Base-by-base conservation (phyloP, 208 protist genomes). In the Blastocrithidia nonstop region DNA sequence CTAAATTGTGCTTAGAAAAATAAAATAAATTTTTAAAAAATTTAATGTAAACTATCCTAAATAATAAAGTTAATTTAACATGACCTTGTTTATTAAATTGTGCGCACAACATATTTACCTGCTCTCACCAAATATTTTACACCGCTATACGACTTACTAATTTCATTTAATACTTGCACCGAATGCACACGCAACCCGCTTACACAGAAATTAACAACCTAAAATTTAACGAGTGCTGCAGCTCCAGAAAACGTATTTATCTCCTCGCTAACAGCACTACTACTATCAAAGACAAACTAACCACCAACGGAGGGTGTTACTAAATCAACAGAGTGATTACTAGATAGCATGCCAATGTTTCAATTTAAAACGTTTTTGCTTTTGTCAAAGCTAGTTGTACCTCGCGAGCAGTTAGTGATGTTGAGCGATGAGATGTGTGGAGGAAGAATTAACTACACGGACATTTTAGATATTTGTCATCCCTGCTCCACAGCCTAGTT, bases 121-220 rank as follows among this genome's bases (percentile, higher is more conserved):
- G 81, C 50, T 44, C 51, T 39, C 6, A 82, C 81, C 4, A 80
- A 38, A 40, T 89, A 88, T 56, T 90, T 89, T 28, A 94, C 72
- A 26, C 86, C 86, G 46, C 90, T 94, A 65, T 90, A 94, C 7
- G 82, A 60, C 44, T 76, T 75, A 15, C 64, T 74, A 9, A 61
- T 64, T 33, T 88, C 74, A 25, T 88, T 86, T 19, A 79, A 22
- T 2, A 94, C 62, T 40, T 85, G 82, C 21, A 94, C 77, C 38
- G 68, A 82, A 44, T 90, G 73, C 8, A 94, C 63, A 23, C 77
- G 62, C 29, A 89, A 57, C 11, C 56, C 60, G 46, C 73, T 89
- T 19, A 79, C 46, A 27, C 66, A 66, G 54, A 71, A 50, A 35
- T 89, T 89, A 8, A 70, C 61, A n/a, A 89, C 63, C 26, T 65